Evolutionary conservation across 352 stramenopile species (phyloP).

Genomic region (Globisporangium camurandrum): DNA sequence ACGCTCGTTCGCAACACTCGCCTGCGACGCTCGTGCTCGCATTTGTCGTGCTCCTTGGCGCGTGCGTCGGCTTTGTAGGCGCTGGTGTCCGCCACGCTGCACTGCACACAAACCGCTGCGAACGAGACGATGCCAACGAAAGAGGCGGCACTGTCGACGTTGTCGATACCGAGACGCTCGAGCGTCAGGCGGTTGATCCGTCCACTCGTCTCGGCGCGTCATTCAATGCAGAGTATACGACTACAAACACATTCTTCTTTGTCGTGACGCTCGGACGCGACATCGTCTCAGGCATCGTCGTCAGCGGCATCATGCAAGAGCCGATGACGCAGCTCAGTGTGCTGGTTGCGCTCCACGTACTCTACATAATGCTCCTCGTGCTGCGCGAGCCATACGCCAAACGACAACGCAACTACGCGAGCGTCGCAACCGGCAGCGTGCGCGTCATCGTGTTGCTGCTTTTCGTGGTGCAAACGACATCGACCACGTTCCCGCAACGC

Average conservation of each 20-base stretch:
- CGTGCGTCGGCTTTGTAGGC: slow-evolving; percentile 23
- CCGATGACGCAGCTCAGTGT: slow-evolving; percentile 30
- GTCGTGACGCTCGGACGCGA: slow-evolving; percentile 37
- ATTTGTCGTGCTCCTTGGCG: slow-evolving; percentile 17
- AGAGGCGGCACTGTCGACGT: no score
- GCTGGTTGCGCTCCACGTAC: slow-evolving; percentile 30
- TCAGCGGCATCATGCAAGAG: slow-evolving; percentile 25
- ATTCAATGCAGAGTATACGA: slow-evolving; percentile 37
- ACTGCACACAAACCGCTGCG: no score
- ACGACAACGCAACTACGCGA: slow-evolving; percentile 29
- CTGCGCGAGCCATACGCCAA: slow-evolving; percentile 33
- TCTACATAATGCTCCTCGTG: slow-evolving; percentile 30
- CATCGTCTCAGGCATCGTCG: slow-evolving; percentile 27
- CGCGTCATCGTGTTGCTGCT: slow-evolving; percentile 38
- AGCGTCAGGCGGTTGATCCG: slow-evolving; percentile 32
- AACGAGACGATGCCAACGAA: no score
- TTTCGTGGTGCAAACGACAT: slow-evolving; percentile 25
- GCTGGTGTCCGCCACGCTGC: slow-evolving; percentile 41
- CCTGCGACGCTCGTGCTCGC: slow-evolving; percentile 23
- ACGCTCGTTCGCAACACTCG: not conserved
- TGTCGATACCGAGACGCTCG: slow-evolving; percentile 27
- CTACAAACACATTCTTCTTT: slow-evolving; percentile 47
- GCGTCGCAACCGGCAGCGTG: slow-evolving; percentile 28
- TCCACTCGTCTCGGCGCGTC: no score
- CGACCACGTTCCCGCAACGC: slow-evolving; percentile 27